Base-by-base conservation (phyloP, 2,329 filamentous ascomycete species). In the Pseudonectria foliicola region DNA sequence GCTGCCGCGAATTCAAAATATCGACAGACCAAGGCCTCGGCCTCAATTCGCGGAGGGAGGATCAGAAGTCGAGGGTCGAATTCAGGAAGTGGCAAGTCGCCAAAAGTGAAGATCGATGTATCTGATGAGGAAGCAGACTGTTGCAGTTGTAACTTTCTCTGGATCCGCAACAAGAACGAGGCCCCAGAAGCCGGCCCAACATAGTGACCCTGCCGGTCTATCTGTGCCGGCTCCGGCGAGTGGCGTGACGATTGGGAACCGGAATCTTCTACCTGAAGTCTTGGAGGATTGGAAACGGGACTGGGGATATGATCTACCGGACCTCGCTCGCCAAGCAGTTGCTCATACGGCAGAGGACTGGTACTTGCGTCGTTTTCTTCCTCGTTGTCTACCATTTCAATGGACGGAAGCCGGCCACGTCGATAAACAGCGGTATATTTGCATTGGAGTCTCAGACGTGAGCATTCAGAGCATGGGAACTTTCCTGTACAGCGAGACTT, bases 1-100 rank as follows among this genome's bases (percentile, higher is more conserved):
- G 73, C 70, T 16, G 72, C 66, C 4, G 70, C 69, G 38, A 70
- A 71, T 31, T 75, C 71, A 46, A 75, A 75, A 36, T 75, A 76
- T 10, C 69, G 52, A 14, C 59, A 56, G 0, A 75, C 52, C 5
- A 75, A 40, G 0, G 37, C 26, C 11, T 51, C 45, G 6, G 50
- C 51, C 8, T 53, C 53, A 3, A 58, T 44, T 14, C 58, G 52
- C 23, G 67, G 38, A 10, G 62, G 58, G 38, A 73, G 33, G 38
- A 63, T 45, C 43, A 64, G 55, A 23, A 56, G 54, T 4, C 50
- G 42, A 13, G 59, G 50, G 6, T 59, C 54, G 13, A 50, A 52
- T 5, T 58, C 55, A 2, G 59, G 57, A 18, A 71, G 63, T 1
- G 68, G 68, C 27, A 63, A 62, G 42, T 74, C 70, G 1, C 68